Evolutionary conservation across 306 rosid species (phyloP).

Genomic region (Cucumis cinereus): DNA sequence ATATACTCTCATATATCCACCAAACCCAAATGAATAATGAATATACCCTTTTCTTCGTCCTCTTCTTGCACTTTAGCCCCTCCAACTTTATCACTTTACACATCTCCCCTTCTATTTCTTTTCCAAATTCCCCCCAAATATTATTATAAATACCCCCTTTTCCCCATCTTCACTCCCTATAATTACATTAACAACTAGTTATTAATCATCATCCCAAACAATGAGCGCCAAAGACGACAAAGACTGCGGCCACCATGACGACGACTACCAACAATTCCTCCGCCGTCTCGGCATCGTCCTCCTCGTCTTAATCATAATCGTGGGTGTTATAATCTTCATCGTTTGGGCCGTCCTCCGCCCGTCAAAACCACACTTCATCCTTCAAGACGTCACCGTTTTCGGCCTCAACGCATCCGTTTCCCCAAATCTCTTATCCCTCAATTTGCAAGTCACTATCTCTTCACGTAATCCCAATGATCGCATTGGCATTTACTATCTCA

Average conservation of each 20-base stretch:
- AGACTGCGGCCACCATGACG: conserved; percentile 34
- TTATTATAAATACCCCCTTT: not conserved
- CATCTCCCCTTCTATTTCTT: not conserved
- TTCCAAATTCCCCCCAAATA: not conserved
- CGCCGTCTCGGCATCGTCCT: conserved; percentile 15
- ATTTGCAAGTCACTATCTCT: conserved; percentile 43
- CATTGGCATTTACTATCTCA: conserved; percentile 45
- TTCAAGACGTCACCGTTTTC: conserved; percentile 62
- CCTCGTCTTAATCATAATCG: conserved; percentile 1
- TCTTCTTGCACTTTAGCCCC: not conserved
- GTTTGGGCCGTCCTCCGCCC: conserved; percentile 51
- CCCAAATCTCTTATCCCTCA: conserved; percentile 24
- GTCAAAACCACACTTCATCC: conserved; percentile 38
- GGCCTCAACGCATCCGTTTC: conserved; percentile 33
- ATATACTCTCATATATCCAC: not conserved
- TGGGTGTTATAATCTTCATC: conserved; percentile 28
- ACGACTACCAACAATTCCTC: conserved; percentile 3
- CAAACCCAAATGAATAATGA: not conserved
- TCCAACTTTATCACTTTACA: not conserved
- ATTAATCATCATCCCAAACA: not conserved
- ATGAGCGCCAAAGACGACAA: conserved; percentile 43
- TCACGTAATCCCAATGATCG: conserved; percentile 46
- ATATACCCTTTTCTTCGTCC: not conserved
- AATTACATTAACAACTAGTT: not conserved
- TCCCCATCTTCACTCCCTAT: not conserved